Evolutionary conservation across 2,329 filamentous ascomycete species (phyloP).

Genomic region (Trichoderma guizhouense): DNA sequence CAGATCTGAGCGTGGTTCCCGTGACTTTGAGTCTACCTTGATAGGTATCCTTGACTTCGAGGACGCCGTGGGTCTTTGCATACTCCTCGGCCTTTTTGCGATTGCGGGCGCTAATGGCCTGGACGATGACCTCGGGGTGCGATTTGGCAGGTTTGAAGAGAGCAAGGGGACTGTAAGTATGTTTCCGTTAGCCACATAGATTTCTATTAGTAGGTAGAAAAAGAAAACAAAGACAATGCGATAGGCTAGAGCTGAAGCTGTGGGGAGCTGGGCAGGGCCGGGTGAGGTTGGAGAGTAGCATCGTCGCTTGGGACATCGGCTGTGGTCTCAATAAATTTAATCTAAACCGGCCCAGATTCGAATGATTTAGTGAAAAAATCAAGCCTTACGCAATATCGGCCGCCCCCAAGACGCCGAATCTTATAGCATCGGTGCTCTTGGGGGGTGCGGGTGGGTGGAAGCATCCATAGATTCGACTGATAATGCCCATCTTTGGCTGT

Average conservation of each 20-base stretch:
- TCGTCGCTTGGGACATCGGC: background rate
- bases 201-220: background rate
- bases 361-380: background rate
- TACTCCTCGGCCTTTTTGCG: constrained; percentile 44
- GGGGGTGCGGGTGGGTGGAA: constrained; percentile 4
- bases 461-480: constrained; percentile 10
- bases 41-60: constrained; percentile 47
- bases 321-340: background rate
- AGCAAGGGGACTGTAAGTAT: constrained; percentile 33
- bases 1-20: background rate
- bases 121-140: constrained; percentile 52
- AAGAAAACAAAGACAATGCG: background rate
- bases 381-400: constrained; percentile 37
- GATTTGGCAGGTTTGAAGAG: constrained; percentile 48
- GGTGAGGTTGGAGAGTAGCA: background rate
- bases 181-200: background rate
- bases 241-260: background rate
- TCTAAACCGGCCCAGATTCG: background rate
- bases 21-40: constrained; percentile 31
- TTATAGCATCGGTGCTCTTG: constrained; percentile 27
- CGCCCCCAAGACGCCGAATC: constrained; percentile 42
- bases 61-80: constrained; percentile 51
- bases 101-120: constrained; percentile 52
- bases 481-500: background rate
- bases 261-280: background rate